Base-by-base conservation (phyloP, 1,284 basidiomycete species). In the Moesziomyces parantarcticus region DNA sequence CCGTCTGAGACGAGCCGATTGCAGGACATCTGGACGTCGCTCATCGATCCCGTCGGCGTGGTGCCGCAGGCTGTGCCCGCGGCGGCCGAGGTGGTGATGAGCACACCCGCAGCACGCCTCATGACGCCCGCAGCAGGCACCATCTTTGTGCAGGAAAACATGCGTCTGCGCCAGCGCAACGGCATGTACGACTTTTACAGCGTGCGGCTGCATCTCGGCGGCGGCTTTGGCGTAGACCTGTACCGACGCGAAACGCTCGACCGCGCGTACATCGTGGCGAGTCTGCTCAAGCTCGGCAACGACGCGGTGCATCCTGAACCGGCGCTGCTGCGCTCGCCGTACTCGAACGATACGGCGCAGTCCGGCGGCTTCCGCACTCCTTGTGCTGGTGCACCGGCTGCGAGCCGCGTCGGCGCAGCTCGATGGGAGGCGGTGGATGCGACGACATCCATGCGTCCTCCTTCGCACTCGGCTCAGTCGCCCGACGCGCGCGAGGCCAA, bases 261-360 rank as follows among this genome's bases (percentile, higher is more conserved):
- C 40, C 72, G 69, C 4, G 77, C 77, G 7, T 79, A 77, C 52
- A 72, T 79, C 36, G 77, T 79, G 3, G 72, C 75, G 2, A 75
- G 71, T 34, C 49, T 78, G 48, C 69, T 76, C 51, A 76, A 76
- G 53, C 56, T 76, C 13, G 74, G 74, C 58, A 76, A 76, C 58
- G 74, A 76, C 25, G 74, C 74, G 3, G 67, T 61, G 18, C 74
- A 76, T 50, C 68, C 74, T 29, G 70, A 73, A 39, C 61, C 65
- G 8, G 45, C 65, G 29, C 34, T 73, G 23, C 51, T 73, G 42
- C 60, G 70, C 20, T 58, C 61, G 18, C 70, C 70, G 0, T 73
- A 73, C 45, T 58, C 50, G 48, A 56, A 66, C 54, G 69, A 66
- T 10, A 5, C 58, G 8, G n/a, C 45, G n/a, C 55, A 45, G 18